phyloP scores from a whole-genome alignment of 139 green algal genomes.

The Coccomyxa sp. region DNA sequence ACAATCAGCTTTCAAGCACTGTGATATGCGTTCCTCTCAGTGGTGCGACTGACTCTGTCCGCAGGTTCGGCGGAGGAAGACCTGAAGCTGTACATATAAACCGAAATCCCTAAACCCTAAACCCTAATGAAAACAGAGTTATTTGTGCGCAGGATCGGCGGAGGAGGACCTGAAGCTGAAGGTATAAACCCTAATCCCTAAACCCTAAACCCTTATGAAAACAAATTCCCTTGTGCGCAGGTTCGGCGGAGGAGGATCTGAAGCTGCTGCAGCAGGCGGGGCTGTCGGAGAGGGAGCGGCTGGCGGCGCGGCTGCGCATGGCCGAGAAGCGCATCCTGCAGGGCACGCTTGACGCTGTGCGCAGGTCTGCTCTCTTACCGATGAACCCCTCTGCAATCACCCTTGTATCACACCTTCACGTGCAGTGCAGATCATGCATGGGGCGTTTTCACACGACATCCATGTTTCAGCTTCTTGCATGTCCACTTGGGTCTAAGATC shows the following conservation, averaged over 20 bases:
- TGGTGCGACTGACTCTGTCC: not conserved
- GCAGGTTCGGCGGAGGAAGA: constrained; percentile 70
- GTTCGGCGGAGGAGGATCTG: constrained; percentile 71
- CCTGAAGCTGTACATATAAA: constrained; percentile 68
- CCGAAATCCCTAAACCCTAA: too few relatives aligned
- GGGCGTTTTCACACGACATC: too few relatives aligned
- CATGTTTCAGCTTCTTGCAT: too few relatives aligned
- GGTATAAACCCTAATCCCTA: too few relatives aligned
- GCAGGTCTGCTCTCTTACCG: constrained; percentile 13
- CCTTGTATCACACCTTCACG: too few relatives aligned
- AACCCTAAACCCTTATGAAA: too few relatives aligned
- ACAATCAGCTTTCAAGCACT: too few relatives aligned
- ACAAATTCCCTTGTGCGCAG: constrained; percentile 21
- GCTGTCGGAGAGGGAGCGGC: constrained; percentile 29
- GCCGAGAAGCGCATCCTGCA: constrained; percentile 71
- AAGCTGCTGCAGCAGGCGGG: constrained; percentile 62
- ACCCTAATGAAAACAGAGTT: too few relatives aligned
- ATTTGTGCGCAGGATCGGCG: constrained; percentile 25
- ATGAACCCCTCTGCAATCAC: not conserved
- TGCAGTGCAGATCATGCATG: too few relatives aligned
- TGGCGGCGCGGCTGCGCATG: constrained; percentile 59
- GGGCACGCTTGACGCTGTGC: constrained; percentile 69
- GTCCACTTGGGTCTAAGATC: too few relatives aligned
- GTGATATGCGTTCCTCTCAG: too few relatives aligned
- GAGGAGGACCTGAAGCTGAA: constrained; percentile 84